These are phyloP conservation scores for Carex pumila DNA, from an alignment of 176 grass and related monocot species.

Conservation along the genomic window DNA sequence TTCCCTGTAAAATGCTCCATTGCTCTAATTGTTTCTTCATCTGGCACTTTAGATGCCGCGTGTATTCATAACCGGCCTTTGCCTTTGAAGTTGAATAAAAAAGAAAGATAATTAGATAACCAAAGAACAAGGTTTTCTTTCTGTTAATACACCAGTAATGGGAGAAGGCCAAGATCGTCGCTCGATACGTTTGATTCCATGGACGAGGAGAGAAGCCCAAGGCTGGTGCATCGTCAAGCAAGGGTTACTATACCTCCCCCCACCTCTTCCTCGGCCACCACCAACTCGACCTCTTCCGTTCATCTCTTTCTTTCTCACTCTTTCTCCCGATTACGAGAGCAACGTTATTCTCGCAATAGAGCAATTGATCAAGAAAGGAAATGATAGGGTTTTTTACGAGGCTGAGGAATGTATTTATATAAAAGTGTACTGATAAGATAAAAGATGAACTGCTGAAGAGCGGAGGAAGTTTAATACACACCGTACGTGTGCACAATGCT, in stretches of 20 bases:
- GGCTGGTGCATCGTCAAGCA: conserved; percentile 98
- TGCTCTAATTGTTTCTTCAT: conserved; percentile 55
- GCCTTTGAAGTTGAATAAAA: conserved; percentile 19
- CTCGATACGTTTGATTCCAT: conserved; percentile 94
- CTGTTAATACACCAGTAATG: conserved; percentile 27
- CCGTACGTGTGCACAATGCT: too few species aligned
- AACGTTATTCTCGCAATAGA: too few species aligned
- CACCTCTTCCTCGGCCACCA: neutral
- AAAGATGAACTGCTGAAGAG: too few species aligned
- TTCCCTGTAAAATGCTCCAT: conserved; percentile 83
- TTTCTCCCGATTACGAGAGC: too few species aligned
- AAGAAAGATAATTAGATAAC: neutral
- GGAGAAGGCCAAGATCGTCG: conserved; percentile 84
- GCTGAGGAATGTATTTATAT: too few species aligned
- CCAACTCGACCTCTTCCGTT: neutral
- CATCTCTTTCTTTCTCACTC: too few species aligned
- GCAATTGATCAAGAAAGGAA: too few species aligned
- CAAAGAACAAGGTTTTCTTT: neutral
- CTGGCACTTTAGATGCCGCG: conserved; percentile 74
- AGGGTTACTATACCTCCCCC: conserved; percentile 41
- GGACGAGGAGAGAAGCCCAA: conserved; percentile 79
- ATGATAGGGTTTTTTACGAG: too few species aligned
- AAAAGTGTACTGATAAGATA: too few species aligned
- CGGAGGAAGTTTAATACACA: too few species aligned
- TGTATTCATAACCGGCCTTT: conserved; percentile 95